These are phyloP conservation scores for Quercus agrifolia DNA, from an alignment of 306 rosid species.

Conservation along the genomic window DNA sequence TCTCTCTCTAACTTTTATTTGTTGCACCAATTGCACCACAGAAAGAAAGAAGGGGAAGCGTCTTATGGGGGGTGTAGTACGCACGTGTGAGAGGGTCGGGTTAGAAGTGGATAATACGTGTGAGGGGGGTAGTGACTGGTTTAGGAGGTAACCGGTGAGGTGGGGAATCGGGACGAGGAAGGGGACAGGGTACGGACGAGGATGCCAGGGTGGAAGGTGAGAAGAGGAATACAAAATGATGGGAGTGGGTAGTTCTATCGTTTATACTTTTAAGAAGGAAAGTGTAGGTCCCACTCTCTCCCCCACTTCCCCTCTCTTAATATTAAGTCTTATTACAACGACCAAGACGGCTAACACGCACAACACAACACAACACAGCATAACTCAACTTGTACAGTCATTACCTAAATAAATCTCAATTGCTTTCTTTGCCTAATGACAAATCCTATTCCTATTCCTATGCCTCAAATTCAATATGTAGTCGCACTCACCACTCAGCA, in stretches of 20 bases:
- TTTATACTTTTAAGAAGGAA: slow-evolving; percentile 30
- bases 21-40: slow-evolving; percentile 99
- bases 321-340: background rate
- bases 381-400: too few species aligned
- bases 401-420: too few species aligned
- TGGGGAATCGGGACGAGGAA: slow-evolving; percentile 18
- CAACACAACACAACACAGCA: background rate
- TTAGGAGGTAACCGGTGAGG: slow-evolving; percentile 37
- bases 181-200: slow-evolving; percentile 75
- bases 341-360: slow-evolving; percentile 3
- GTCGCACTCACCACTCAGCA: too few species aligned
- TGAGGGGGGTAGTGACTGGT: slow-evolving; percentile 24
- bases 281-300: slow-evolving; percentile 23
- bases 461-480: too few species aligned
- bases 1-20: slow-evolving; percentile 57
- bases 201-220: slow-evolving; percentile 70
- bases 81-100: slow-evolving; percentile 36
- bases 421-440: too few species aligned
- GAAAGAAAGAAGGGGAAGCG: slow-evolving; percentile 28
- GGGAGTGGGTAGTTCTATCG: slow-evolving; percentile 48
- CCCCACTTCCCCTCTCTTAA: background rate
- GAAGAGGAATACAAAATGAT: slow-evolving; percentile 45
- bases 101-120: slow-evolving; percentile 27
- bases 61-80: background rate
- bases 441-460: too few species aligned